These are phyloP conservation scores for Tothia fuscella DNA, from an alignment of 2,329 filamentous ascomycete species.

Conservation along the genomic window DNA sequence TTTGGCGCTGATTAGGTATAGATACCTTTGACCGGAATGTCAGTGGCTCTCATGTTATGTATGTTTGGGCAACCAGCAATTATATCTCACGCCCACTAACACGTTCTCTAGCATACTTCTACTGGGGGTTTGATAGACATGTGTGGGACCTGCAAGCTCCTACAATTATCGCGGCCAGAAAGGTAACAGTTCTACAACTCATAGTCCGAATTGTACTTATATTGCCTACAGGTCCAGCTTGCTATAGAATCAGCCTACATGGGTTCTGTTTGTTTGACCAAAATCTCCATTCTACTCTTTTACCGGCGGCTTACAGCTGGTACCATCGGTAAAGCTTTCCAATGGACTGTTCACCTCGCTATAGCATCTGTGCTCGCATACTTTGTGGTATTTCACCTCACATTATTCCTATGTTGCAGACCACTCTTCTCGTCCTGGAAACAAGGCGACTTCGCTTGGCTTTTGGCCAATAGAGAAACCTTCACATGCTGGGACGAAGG, in stretches of 20 bases:
- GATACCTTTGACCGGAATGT: slow-evolving; percentile 13
- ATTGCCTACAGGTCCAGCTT: slow-evolving; percentile 13
- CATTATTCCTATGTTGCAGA: slow-evolving; percentile 14
- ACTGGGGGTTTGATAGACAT: slow-evolving; percentile 8
- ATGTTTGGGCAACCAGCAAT: not conserved
- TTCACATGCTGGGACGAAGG: slow-evolving; percentile 14
- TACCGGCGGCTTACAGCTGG: slow-evolving; percentile 14
- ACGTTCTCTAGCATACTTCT: not conserved
- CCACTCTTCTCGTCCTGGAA: slow-evolving; percentile 16
- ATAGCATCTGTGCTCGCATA: slow-evolving; percentile 12
- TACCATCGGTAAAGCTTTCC: slow-evolving; percentile 5
- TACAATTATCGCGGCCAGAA: not conserved
- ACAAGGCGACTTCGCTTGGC: slow-evolving; percentile 13
- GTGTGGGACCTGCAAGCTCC: not conserved
- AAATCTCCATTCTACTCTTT: slow-evolving; percentile 15
- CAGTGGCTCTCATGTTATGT: slow-evolving; percentile 11
- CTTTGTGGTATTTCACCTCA: slow-evolving; percentile 12
- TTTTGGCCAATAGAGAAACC: slow-evolving; percentile 9
- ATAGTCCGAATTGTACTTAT: too few species aligned
- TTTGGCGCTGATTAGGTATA: not conserved
- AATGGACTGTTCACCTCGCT: slow-evolving; percentile 6
- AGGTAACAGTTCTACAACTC: too few species aligned
- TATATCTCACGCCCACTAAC: too few species aligned
- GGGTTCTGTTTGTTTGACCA: slow-evolving; percentile 12
- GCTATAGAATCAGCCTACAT: slow-evolving; percentile 16